Evolutionary conservation across 148 eudicot genomes (phyloP).

Genomic region (Vaccinium macrocarpon): DNA sequence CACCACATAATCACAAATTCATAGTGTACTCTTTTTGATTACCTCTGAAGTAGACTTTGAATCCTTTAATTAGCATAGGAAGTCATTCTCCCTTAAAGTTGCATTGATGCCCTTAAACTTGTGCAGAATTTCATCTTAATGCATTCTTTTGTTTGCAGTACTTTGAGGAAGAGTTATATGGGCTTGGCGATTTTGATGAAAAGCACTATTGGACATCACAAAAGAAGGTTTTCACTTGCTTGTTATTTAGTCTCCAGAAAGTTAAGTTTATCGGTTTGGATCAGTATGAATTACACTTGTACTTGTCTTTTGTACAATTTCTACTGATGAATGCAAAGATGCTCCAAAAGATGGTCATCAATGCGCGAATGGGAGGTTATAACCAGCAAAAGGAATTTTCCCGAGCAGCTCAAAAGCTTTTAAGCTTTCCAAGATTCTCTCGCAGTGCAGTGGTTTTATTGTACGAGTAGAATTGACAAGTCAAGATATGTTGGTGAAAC

Average conservation of each 20-base stretch:
- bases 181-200: neutral
- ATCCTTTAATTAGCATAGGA: neutral
- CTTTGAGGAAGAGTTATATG: neutral
- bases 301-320: slow-evolving; percentile 11
- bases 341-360: neutral
- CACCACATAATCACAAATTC: no score
- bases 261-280: neutral
- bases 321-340: slow-evolving; percentile 1
- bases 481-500: neutral
- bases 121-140: neutral
- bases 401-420: neutral
- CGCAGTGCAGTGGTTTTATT: neutral
- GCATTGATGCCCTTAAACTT: neutral
- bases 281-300: neutral
- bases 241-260: neutral
- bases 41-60: neutral
- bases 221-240: neutral
- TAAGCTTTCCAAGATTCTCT: slow-evolving; percentile 13
- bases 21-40: no score
- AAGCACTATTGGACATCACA: neutral
- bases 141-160: neutral
- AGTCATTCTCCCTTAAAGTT: neutral
- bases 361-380: neutral
- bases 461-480: neutral
- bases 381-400: neutral